Percentiles rank a stretch among this genome's conserved stretches.
phyloP scores from a whole-genome alignment of 345 rosid genomes.

The Bretschneidera sinensis region DNA sequence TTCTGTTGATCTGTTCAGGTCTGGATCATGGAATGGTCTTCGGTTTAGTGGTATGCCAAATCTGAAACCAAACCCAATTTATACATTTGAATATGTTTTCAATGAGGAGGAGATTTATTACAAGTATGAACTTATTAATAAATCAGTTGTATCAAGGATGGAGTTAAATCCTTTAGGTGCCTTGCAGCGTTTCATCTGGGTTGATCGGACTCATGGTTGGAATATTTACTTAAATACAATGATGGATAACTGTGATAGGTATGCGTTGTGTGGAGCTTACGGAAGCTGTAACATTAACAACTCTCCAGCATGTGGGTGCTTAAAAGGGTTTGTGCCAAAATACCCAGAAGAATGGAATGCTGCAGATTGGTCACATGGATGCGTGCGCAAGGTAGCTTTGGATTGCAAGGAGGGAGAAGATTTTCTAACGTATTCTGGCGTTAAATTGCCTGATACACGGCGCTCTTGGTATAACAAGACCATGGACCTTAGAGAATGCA shows the following conservation, averaged over 20 bases:
- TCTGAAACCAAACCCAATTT: conserved; percentile 4
- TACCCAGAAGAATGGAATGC: conserved; percentile 1
- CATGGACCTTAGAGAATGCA: conserved; percentile 3
- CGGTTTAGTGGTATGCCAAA: conserved; percentile 6
- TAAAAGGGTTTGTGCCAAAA: conserved; percentile 9
- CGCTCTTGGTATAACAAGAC: conserved; percentile 5
- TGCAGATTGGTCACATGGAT: conserved; percentile 12
- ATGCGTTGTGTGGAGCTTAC: conserved; percentile 22
- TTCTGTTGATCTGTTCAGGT: not conserved
- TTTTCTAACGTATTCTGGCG: not conserved
- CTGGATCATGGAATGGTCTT: conserved; percentile 24
- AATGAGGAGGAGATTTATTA: conserved; percentile 15
- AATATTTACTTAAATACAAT: not conserved
- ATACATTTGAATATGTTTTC: not conserved
- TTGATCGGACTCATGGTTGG: conserved; percentile 5
- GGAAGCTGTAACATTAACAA: conserved; percentile 15
- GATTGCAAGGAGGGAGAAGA: conserved; percentile 6
- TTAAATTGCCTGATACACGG: conserved; percentile 2
- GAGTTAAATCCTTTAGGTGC: not conserved
- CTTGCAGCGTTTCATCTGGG: conserved; percentile 7
- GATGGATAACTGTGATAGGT: conserved; percentile 12
- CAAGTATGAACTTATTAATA: conserved; percentile 3
- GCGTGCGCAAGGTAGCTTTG: conserved; percentile 8
- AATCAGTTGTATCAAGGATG: conserved; percentile 9
- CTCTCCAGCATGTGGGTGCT: conserved; percentile 7